phyloP scores from a whole-genome alignment of 306 rosid genomes.

The Luffa aegyptiaca region DNA sequence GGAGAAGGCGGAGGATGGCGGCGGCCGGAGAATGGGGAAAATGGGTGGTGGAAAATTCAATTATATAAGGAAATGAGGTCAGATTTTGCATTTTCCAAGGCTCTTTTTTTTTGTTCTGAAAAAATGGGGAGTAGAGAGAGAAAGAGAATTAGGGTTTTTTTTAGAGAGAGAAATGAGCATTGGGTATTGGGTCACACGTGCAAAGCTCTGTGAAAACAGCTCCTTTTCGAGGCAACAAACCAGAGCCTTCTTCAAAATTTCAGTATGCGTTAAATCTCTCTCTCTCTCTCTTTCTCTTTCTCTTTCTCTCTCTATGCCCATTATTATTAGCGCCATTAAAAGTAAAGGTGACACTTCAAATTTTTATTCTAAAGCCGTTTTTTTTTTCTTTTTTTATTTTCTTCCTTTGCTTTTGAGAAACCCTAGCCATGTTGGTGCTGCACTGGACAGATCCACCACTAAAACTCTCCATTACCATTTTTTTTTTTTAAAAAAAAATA shows the following conservation, averaged over 20 bases:
- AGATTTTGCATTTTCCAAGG: neutral
- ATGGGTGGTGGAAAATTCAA: neutral
- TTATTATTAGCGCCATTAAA: neutral
- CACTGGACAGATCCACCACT: neutral
- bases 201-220: constrained; percentile 44
- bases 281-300: neutral
- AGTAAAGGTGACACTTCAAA: neutral
- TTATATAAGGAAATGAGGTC: neutral
- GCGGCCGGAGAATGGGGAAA: neutral
- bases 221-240: constrained; percentile 90
- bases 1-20: neutral
- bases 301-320: neutral
- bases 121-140: neutral
- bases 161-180: constrained; percentile 29
- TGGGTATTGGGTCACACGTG: constrained; percentile 93
- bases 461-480: too few species aligned
- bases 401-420: neutral
- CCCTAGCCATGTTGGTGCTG: neutral
- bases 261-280: neutral
- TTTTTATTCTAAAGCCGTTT: neutral
- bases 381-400: too few species aligned
- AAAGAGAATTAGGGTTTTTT: constrained; percentile 30
- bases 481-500: too few species aligned
- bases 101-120: neutral
- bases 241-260: constrained; percentile 15